These are phyloP conservation scores for Cyamopsis tetragonoloba DNA, from an alignment of 306 rosid genomes.

Conservation along the genomic window DNA sequence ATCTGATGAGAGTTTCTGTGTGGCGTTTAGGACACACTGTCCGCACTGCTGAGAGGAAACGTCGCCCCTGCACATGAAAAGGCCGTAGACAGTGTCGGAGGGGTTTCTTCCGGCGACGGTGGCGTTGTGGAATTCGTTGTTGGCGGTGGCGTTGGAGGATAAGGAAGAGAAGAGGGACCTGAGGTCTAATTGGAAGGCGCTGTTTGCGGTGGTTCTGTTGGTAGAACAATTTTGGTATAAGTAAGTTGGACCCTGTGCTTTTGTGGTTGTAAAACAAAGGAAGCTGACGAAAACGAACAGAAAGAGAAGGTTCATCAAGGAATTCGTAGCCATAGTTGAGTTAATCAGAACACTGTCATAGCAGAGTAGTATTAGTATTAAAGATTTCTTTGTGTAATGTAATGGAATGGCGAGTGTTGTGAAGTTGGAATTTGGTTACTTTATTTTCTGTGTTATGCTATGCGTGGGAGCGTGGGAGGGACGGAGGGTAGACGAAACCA, in stretches of 20 bases:
- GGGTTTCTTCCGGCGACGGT: not conserved
- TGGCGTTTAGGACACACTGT: constrained; percentile 10
- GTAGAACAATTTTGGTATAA: not conserved
- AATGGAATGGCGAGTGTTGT: not conserved
- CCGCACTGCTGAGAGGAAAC: not conserved
- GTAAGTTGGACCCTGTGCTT: not conserved
- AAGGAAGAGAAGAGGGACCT: constrained; percentile 28
- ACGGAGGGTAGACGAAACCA: too few relatives aligned
- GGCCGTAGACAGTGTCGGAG: constrained; percentile 18
- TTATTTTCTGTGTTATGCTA: too few relatives aligned
- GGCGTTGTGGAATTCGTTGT: constrained; percentile 21
- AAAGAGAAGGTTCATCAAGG: not conserved
- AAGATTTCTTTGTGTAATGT: not conserved
- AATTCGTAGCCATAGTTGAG: not conserved
- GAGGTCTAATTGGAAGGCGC: constrained; percentile 28
- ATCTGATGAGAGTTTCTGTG: not conserved
- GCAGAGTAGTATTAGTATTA: too few relatives aligned
- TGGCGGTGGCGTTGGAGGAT: constrained; percentile 23
- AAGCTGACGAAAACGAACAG: not conserved
- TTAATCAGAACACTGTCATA: not conserved
- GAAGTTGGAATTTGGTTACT: not conserved
- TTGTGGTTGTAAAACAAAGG: not conserved
- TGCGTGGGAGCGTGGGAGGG: too few relatives aligned
- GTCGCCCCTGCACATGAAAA: constrained; percentile 34
- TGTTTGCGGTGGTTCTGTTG: constrained; percentile 20